Evolutionary conservation across 768 basidiomycete genomes (phyloP).

Genomic region (Leucocoprinus birnbaumii): DNA sequence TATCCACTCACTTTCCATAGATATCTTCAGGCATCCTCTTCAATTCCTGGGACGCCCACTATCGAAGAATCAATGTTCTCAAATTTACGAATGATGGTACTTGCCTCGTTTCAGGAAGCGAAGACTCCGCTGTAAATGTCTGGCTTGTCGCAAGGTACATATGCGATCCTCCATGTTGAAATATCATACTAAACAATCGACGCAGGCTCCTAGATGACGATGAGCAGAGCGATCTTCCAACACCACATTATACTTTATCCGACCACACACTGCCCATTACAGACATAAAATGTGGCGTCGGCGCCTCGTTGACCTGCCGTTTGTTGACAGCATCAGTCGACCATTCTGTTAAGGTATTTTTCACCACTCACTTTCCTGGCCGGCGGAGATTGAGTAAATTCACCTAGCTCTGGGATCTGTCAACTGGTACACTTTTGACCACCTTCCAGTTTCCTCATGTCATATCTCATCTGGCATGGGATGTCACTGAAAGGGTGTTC

Average conservation of each 20-base stretch:
- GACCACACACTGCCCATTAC: constrained; percentile 94
- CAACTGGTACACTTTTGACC: constrained; percentile 70
- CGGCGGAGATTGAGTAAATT: constrained; percentile 12
- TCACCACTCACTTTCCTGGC: not conserved
- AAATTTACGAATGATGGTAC: constrained; percentile 82
- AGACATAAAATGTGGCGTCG: constrained; percentile 77
- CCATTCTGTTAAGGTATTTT: constrained; percentile 81
- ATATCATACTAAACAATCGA: constrained; percentile 13
- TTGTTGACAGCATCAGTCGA: constrained; percentile 82
- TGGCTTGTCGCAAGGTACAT: constrained; percentile 87
- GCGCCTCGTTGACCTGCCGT: constrained; percentile 73
- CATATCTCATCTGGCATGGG: constrained; percentile 70
- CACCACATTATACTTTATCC: constrained; percentile 75
- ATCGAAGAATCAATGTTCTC: constrained; percentile 81
- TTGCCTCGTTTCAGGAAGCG: constrained; percentile 80
- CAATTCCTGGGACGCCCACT: constrained; percentile 94
- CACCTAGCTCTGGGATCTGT: constrained; percentile 74
- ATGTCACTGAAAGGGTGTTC: constrained; percentile 83
- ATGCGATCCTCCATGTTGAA: constrained; percentile 17
- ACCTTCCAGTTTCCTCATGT: constrained; percentile 87
- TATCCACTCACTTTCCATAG: constrained; percentile 33
- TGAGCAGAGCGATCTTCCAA: constrained; percentile 68
- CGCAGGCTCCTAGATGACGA: constrained; percentile 74
- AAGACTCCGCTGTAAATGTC: constrained; percentile 86
- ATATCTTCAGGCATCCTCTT: constrained; percentile 91